Percentiles rank a stretch among this genome's conserved stretches.
phyloP scores from a whole-genome alignment of 148 eudicot genomes.

The Polygonum maritimum region DNA sequence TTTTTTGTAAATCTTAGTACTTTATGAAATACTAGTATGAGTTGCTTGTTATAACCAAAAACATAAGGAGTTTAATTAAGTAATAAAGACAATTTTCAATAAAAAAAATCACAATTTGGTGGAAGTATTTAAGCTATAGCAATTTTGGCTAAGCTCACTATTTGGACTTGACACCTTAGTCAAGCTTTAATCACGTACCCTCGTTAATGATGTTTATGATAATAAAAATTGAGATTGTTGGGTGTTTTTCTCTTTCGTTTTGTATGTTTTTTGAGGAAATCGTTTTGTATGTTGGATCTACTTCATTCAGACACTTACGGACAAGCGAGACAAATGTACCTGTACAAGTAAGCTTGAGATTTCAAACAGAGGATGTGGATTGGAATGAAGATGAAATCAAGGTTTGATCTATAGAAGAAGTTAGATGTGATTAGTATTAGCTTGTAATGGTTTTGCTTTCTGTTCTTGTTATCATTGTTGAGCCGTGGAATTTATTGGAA shows the following conservation, averaged over 20 bases:
- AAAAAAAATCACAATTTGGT: too few relatives aligned
- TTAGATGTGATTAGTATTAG: slow-evolving; percentile 1
- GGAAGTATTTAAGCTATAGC: neutral
- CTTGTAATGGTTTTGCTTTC: neutral
- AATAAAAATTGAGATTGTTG: neutral
- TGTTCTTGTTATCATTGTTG: neutral
- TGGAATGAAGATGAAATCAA: slow-evolving; percentile 1
- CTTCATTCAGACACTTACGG: slow-evolving; percentile 42
- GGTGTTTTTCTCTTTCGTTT: too few relatives aligned
- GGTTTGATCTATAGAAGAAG: neutral
- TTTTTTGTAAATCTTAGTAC: too few relatives aligned
- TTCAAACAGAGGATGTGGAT: neutral
- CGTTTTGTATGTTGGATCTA: neutral
- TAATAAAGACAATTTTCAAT: too few relatives aligned
- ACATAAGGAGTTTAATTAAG: too few relatives aligned
- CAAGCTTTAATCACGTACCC: neutral
- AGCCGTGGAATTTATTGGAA: neutral
- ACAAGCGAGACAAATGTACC: slow-evolving; percentile 48
- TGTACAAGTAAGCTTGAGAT: slow-evolving; percentile 36
- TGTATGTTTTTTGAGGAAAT: too few relatives aligned
- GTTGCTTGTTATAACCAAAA: too few relatives aligned
- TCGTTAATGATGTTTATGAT: neutral
- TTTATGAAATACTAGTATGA: too few relatives aligned
- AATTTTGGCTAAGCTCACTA: neutral
- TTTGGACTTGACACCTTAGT: neutral